A percentile compares a stretch with the other conserved stretches of the same genome.
phyloP scores from a whole-genome alignment of 2,329 filamentous ascomycete species.

The Stachybotrys chartarum region DNA sequence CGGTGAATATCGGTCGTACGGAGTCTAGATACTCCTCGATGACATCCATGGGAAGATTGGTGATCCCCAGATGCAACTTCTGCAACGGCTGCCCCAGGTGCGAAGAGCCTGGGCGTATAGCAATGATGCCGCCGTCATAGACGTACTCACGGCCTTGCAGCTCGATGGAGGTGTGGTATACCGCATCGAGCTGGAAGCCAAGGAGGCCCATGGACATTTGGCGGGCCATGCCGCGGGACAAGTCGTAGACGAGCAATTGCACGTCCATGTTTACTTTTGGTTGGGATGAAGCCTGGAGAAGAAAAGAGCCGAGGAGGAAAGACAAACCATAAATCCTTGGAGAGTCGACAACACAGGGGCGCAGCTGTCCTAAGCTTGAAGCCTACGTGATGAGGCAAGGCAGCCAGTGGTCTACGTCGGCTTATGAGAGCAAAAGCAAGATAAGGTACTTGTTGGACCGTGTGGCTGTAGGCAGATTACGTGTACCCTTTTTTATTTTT shows the following conservation, averaged over 20 bases:
- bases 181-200: constrained; percentile 68
- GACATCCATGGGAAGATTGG: constrained; percentile 70
- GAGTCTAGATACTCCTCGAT: constrained; percentile 85
- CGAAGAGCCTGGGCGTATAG: constrained; percentile 71
- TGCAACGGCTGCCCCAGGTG: constrained; percentile 84
- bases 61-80: constrained; percentile 65
- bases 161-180: constrained; percentile 92
- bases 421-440: neutral
- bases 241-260: constrained; percentile 70
- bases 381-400: neutral
- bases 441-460: neutral
- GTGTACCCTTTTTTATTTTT: too few relatives aligned
- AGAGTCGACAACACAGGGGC: too few relatives aligned
- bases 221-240: constrained; percentile 55
- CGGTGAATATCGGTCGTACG: constrained; percentile 72
- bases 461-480: neutral
- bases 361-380: too few relatives aligned
- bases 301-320: too few relatives aligned
- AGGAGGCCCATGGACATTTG: constrained; percentile 47
- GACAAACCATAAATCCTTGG: too few relatives aligned
- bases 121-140: constrained; percentile 82
- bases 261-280: constrained; percentile 54
- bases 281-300: too few relatives aligned
- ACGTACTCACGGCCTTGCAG: constrained; percentile 81
- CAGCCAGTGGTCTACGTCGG: neutral